phyloP scores from a whole-genome alignment of 371 early-diverging fungal genomes.

The Mucor circinelloides region DNA sequence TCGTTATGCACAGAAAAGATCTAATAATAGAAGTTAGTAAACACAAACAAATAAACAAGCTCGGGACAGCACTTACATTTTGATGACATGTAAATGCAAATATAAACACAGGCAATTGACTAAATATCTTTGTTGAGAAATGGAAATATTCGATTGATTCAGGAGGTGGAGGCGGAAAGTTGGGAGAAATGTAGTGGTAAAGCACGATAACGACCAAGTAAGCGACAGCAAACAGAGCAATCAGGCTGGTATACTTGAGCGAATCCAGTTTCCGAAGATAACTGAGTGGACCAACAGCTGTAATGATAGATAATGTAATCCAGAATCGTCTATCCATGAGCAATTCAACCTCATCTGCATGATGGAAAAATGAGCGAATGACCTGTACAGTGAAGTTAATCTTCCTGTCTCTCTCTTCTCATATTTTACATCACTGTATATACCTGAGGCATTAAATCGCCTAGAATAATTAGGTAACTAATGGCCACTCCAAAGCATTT shows the following conservation, averaged over 20 bases:
- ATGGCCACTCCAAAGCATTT: conserved; percentile 99
- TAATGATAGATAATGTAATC: conserved; percentile 78
- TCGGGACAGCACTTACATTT: conserved; percentile 63
- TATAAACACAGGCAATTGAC: conserved; percentile 94
- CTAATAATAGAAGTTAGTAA: conserved; percentile 31
- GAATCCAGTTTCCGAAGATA: conserved; percentile 91
- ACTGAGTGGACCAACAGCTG: conserved; percentile 74
- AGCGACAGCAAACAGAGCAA: conserved; percentile 89
- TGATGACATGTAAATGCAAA: conserved; percentile 99
- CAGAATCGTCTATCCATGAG: conserved; percentile 77
- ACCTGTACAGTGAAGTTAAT: conserved; percentile 24
- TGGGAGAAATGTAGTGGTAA: conserved; percentile 68
- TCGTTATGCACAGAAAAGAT: conserved; percentile 95
- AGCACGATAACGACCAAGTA: conserved; percentile 92
- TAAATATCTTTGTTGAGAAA: conserved; percentile 73
- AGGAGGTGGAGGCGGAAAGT: conserved; percentile 47
- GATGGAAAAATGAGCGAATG: conserved; percentile 34
- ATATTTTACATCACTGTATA: too few relatives aligned
- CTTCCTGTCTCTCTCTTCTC: background rate
- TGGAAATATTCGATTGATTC: conserved; percentile 51
- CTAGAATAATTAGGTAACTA: conserved; percentile 98
- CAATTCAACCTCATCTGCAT: conserved; percentile 16
- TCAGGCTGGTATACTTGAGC: conserved; percentile 91
- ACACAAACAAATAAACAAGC: background rate
- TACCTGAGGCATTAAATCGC: conserved; percentile 91